A percentile compares a stretch with the other conserved stretches of the same genome.
Conservation (phyloP, 306 rosid genomes). For the Lathyrus sativus region DNA sequence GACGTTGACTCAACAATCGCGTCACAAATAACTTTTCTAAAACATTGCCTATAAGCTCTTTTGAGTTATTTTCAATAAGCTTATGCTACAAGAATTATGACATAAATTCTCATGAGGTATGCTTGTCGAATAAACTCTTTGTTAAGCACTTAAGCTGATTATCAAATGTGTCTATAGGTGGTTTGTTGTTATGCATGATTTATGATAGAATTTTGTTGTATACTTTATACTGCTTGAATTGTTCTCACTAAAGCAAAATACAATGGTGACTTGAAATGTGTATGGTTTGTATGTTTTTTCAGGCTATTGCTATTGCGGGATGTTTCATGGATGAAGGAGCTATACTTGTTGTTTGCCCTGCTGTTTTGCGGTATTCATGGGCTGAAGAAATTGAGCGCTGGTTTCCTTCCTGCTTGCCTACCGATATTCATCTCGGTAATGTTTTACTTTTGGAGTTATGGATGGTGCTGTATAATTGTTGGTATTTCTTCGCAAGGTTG, state of each 20-base stretch:
- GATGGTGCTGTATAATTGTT: slow-evolving; percentile 17
- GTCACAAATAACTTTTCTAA: background rate
- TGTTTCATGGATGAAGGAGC: slow-evolving; percentile 83
- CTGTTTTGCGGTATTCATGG: slow-evolving; percentile 90
- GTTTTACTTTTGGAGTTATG: background rate
- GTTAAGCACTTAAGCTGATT: background rate
- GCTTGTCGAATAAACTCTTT: background rate
- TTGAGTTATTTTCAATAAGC: background rate
- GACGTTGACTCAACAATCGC: background rate
- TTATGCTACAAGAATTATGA: background rate
- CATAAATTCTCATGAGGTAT: background rate
- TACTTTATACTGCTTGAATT: background rate
- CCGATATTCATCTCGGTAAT: slow-evolving; percentile 87
- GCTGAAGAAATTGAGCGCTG: slow-evolving; percentile 96
- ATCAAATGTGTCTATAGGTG: background rate
- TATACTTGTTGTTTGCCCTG: slow-evolving; percentile 91
- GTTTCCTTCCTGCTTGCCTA: slow-evolving; percentile 87
- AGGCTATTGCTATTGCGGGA: slow-evolving; percentile 94
- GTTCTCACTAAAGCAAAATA: background rate
- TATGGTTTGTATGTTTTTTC: slow-evolving; percentile 25
- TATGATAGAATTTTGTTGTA: background rate
- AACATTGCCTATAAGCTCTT: background rate
- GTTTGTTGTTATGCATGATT: background rate
- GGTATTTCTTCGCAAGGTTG: background rate
- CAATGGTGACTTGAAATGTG: slow-evolving; percentile 1